These are phyloP conservation scores for Byssochlamys sp. DNA, from an alignment of 2,329 filamentous ascomycete genomes.

Conservation along the genomic window DNA sequence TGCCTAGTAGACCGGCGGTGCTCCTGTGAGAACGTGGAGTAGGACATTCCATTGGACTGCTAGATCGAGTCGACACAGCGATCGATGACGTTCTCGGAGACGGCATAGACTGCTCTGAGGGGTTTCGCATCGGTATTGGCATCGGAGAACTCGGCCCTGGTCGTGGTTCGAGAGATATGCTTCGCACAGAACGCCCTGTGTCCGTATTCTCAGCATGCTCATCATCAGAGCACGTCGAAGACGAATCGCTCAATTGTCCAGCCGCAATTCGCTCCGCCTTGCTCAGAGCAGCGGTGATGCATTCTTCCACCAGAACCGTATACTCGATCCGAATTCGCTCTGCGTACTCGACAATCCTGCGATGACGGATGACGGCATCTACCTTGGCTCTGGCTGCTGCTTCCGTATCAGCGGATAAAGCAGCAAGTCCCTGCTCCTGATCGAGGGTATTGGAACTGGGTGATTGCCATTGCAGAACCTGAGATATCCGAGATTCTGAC, in stretches of 20 bases:
- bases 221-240: slow-evolving; percentile 48
- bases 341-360: slow-evolving; percentile 87
- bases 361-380: slow-evolving; percentile 82
- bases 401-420: slow-evolving; percentile 85
- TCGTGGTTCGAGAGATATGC: slow-evolving; percentile 7
- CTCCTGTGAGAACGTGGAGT: slow-evolving; percentile 77
- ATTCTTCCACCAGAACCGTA: slow-evolving; percentile 84
- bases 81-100: slow-evolving; percentile 49
- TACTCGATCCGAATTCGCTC: slow-evolving; percentile 93
- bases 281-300: slow-evolving; percentile 79
- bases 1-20: slow-evolving; percentile 47
- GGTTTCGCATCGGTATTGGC: slow-evolving; percentile 47
- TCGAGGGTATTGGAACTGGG: slow-evolving; percentile 84
- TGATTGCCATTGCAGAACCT: slow-evolving; percentile 93
- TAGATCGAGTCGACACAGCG: slow-evolving; percentile 70
- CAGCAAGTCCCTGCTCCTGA: slow-evolving; percentile 78
- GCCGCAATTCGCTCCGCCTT: slow-evolving; percentile 83
- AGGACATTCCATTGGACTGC: slow-evolving; percentile 79
- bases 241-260: slow-evolving; percentile 72
- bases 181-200: slow-evolving; percentile 35
- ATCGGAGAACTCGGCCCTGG: slow-evolving; percentile 39
- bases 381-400: slow-evolving; percentile 77
- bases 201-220: slow-evolving; percentile 39
- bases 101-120: slow-evolving; percentile 41
- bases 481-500: slow-evolving; percentile 86